These are phyloP conservation scores for Coemansia sp. DNA, from an alignment of 192 early-diverging fungal species.

Conservation along the genomic window DNA sequence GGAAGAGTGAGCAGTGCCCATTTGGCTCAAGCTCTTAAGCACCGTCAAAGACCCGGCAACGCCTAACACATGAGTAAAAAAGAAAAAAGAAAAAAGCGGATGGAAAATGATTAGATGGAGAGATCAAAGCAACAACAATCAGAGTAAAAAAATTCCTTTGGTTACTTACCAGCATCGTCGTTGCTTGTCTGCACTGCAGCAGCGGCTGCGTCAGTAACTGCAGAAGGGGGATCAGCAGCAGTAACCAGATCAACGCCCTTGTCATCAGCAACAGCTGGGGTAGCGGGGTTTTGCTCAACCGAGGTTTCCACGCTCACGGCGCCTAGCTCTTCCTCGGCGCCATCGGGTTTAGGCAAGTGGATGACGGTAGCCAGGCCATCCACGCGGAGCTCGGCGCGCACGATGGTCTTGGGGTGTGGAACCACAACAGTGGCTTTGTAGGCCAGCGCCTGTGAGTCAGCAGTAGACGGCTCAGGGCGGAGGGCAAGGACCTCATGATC, in stretches of 20 bases:
- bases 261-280: not conserved
- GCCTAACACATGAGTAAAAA: slow-evolving; percentile 1
- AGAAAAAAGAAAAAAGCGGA: too few species aligned
- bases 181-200: not conserved
- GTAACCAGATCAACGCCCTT: slow-evolving; percentile 18
- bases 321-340: not conserved
- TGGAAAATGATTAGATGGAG: not conserved
- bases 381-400: slow-evolving; percentile 18
- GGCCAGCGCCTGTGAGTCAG: not conserved
- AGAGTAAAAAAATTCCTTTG: not conserved
- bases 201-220: not conserved
- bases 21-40: slow-evolving; percentile 17
- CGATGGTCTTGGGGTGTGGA: slow-evolving; percentile 11
- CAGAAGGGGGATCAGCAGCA: slow-evolving; percentile 1
- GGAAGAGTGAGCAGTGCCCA: slow-evolving; percentile 35
- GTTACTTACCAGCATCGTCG: not conserved
- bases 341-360: not conserved
- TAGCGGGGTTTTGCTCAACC: not conserved
- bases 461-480: slow-evolving; percentile 2
- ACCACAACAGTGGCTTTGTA: slow-evolving; percentile 17
- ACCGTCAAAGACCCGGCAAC: slow-evolving; percentile 20
- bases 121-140: not conserved
- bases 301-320: not conserved
- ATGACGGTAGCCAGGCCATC: slow-evolving; percentile 12
- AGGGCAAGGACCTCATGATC: slow-evolving; percentile 19